Evolutionary conservation across 495 filamentous ascomycete genomes (phyloP).

Genomic region (Saxispiralis lemnorum): DNA sequence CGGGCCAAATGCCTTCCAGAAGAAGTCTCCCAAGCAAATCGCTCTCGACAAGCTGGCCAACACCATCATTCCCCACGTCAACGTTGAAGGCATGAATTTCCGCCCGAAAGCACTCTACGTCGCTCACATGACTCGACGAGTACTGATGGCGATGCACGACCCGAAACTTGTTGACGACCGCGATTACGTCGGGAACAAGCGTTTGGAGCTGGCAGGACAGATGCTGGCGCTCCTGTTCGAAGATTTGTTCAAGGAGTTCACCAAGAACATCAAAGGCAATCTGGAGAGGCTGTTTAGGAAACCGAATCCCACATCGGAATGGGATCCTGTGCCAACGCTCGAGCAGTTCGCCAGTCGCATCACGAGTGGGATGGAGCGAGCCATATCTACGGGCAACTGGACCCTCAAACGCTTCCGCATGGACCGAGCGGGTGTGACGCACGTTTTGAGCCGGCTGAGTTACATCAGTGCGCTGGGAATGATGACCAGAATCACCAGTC

Average conservation of each 20-base stretch:
- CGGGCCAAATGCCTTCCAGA: not conserved
- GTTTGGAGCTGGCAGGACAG: constrained; percentile 84
- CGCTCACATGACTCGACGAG: constrained; percentile 85
- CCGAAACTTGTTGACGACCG: constrained; percentile 79
- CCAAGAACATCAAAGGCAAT: constrained; percentile 66
- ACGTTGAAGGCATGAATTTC: constrained; percentile 78
- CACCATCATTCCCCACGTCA: constrained; percentile 81
- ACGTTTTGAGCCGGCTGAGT: constrained; percentile 85
- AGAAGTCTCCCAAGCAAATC: constrained; percentile 61
- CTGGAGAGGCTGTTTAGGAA: constrained; percentile 90
- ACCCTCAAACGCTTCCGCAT: constrained; percentile 92
- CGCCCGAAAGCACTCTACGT: constrained; percentile 89
- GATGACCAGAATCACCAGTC: constrained; percentile 97
- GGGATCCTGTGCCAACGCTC: constrained; percentile 68
- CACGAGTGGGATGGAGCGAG: constrained; percentile 75
- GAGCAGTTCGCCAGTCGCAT: constrained; percentile 62
- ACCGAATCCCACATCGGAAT: constrained; percentile 63
- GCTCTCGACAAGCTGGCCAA: constrained; percentile 80
- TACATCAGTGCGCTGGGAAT: constrained; percentile 97
- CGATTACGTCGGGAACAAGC: constrained; percentile 96
- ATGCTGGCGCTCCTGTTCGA: constrained; percentile 91
- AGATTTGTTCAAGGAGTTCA: constrained; percentile 90
- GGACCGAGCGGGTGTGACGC: constrained; percentile 91
- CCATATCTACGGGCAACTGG: constrained; percentile 96
- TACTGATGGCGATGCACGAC: constrained; percentile 83